Evolutionary conservation across 2,329 filamentous ascomycete genomes (phyloP).

Genomic region (Penicillium decumbens): DNA sequence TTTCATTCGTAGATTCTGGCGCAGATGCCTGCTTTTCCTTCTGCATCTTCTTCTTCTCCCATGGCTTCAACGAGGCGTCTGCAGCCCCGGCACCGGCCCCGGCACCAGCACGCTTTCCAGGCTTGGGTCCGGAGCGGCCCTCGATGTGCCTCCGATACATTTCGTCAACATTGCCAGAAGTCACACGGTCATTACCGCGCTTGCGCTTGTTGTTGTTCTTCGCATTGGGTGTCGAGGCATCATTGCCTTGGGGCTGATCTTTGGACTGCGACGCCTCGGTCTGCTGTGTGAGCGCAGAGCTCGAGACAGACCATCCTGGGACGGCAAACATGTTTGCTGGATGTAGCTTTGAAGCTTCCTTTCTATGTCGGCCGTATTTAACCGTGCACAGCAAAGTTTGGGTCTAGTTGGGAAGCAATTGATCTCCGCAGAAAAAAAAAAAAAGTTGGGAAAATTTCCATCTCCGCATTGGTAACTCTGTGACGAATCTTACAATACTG

Average conservation of each 20-base stretch:
- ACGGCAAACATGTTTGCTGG: slow-evolving; percentile 74
- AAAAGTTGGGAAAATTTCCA: slow-evolving; percentile 14
- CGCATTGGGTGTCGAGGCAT: slow-evolving; percentile 25
- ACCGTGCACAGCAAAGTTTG: neutral
- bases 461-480: slow-evolving; percentile 9
- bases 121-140: slow-evolving; percentile 48
- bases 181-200: slow-evolving; percentile 50
- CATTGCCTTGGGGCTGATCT: slow-evolving; percentile 49
- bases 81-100: slow-evolving; percentile 6
- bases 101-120: slow-evolving; percentile 31
- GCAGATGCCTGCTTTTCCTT: slow-evolving; percentile 26
- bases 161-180: slow-evolving; percentile 65
- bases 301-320: slow-evolving; percentile 81
- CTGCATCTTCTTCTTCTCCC: slow-evolving; percentile 30
- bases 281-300: slow-evolving; percentile 67
- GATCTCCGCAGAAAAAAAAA: slow-evolving; percentile 7
- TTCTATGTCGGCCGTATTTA: neutral
- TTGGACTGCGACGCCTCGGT: slow-evolving; percentile 56
- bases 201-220: slow-evolving; percentile 50
- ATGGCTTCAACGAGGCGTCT: slow-evolving; percentile 19
- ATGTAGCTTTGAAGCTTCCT: neutral
- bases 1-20: slow-evolving; percentile 16
- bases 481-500: slow-evolving; percentile 2
- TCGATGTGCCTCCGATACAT: slow-evolving; percentile 78
- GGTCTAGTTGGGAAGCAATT: neutral